Conservation (phyloP, 192 early-diverging fungal genomes). For the Obelidium mucronatum region DNA sequence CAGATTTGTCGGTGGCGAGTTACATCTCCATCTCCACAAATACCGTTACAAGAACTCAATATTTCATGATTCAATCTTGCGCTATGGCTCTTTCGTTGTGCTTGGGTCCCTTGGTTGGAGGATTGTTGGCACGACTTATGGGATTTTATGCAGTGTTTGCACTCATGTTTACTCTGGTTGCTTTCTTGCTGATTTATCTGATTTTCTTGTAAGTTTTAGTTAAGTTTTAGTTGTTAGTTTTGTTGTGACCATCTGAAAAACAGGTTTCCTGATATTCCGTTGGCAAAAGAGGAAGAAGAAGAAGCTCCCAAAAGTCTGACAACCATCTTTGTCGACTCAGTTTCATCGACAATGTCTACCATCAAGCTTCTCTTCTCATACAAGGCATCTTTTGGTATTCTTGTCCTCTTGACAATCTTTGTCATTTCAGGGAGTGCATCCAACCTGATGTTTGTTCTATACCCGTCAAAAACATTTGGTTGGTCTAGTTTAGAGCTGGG, state of each 20-base stretch:
- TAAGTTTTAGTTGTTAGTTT: too few relatives aligned
- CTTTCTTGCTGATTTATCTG: neutral
- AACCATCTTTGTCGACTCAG: neutral
- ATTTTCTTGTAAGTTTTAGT: too few relatives aligned
- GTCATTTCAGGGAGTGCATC: neutral
- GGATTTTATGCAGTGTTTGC: constrained; percentile 11
- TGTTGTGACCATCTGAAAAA: too few relatives aligned
- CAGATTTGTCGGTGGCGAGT: neutral
- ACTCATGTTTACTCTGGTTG: neutral
- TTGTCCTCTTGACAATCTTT: neutral
- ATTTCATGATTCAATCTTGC: constrained; percentile 4
- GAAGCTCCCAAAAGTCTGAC: constrained; percentile 3
- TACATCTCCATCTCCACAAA: constrained; percentile 7
- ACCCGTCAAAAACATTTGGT: constrained; percentile 19
- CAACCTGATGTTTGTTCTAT: constrained; percentile 10
- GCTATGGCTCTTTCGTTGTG: neutral
- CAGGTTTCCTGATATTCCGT: constrained; percentile 7
- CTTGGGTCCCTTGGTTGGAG: constrained; percentile 13
- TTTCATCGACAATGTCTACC: neutral
- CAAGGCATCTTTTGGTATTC: neutral
- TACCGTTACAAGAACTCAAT: neutral
- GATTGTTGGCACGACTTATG: neutral
- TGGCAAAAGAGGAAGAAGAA: neutral
- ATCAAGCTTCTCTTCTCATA: neutral
- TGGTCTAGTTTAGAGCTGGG: constrained; percentile 16